Base-by-base conservation (phyloP, 2,329 filamentous ascomycete species). In the Pestalotiopsis sp. region DNA sequence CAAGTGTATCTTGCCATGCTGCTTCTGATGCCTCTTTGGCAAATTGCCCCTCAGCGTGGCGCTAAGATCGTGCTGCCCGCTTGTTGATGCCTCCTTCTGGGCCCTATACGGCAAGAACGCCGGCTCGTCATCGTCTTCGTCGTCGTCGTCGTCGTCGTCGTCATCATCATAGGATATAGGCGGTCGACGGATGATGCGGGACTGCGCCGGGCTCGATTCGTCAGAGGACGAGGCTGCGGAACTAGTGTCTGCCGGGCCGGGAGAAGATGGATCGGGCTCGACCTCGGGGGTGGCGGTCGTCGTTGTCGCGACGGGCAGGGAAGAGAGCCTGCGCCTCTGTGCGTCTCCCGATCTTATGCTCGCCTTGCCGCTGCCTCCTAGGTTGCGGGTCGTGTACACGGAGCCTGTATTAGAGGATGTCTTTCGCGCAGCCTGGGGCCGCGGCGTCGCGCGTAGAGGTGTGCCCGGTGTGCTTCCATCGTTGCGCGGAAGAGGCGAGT, bases 121-220 rank as follows among this genome's bases (percentile, higher is more conserved):
- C 0, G 87, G 86, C 71, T 88, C 86, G 66, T 89, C 87, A 1
- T 86, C 27, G 27, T 31, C 85, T 12, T 23, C 20, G 1, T 23
- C 20, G 20, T 23, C 87, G 23, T 81, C 85, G n/a, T 23, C 20
- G 1, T 23, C 20, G 20, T 23, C 87, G 23, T 81, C 85, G n/a
- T 84, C 81, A 20, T 73, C 75, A 71, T 68, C 69, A 63, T 84
- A 81, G 68, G 85, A 88, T 23, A 86, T 83, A 12, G 88, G 87
- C 3, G 88, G 88, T 2, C 88, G 85, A 25, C 86, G 85, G 73
- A 90, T 89, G 71, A 90, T 89, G 68, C 87, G 83, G 14, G 87
- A 90, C 74, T 89, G 85, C 3, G 85, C 87, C 0, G 86, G 85
- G 70, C 83, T 84, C 0, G 85, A 88, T 0, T 78, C 78, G 0